Evolutionary conservation across 768 basidiomycete species (phyloP), one percentile per base, ranked within the genome.

Genomic region (Podaxis pistillaris): DNA sequence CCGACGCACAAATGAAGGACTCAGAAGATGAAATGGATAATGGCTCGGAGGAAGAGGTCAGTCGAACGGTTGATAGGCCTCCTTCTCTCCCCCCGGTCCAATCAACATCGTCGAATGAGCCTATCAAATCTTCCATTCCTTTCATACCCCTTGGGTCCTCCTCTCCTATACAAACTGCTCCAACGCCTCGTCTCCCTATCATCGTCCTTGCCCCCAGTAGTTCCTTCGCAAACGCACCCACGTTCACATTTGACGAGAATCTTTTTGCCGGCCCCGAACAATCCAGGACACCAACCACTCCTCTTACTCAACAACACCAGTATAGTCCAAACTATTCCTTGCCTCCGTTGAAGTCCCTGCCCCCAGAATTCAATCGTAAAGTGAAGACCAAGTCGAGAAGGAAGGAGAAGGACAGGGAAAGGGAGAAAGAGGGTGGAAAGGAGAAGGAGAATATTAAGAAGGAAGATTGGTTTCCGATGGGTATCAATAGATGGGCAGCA

Each of bases 401-500:
- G 72, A 69, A 73, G 67, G 78, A 85, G 71, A 69, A 73, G 67
- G 77, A 85, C 66, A 84, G 81, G 40, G 85, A 85, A 2, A 79
- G 79, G 57, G 82, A 78, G 13, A 84, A 81, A 40, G 84, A 83
- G 3, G 79, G 78, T 55, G 82, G 77, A 13, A 76, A 28, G 22
- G 49, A 72, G 51, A 73, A 75, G 2, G 72, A 75, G 33, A 86
- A 73, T 59, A 73, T 81, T 65, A 74, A 77, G 17, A 83, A 80
- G 65, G 86, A 88, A 19, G 91, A 91, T 33, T 87, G 84, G 79
- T 67, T 76, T 22, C 85, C 88, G 8, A 75, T 90, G 71, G 89
- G 90, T 37, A 70, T 89, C 53, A 83, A 81, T 62, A 83, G 78
- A 72, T 94, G 92, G 93, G 82, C 86, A 26, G 91, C 90, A 2